Base-by-base conservation (phyloP, 148 eudicot species). In the Amaranthus hypochondriacus region DNA sequence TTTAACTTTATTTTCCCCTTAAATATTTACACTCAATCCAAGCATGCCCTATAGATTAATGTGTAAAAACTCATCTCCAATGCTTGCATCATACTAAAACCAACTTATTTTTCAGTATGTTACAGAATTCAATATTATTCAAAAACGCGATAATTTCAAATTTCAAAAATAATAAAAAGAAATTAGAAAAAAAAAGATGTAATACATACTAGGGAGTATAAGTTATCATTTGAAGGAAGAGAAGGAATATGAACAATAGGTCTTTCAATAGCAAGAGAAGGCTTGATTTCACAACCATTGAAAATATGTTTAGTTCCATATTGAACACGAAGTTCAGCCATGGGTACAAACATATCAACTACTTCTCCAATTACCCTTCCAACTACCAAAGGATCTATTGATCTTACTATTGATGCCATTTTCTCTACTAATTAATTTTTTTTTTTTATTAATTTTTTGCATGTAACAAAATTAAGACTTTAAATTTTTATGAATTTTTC, bases 311-410 rank as follows among this genome's bases (percentile, higher is more conserved):
- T 76, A 3, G 76, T n/a, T 6, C 76, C 81, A 57, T 79, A 86
- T 12, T 71, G 28, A 3, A 86, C 87, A 0, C 70, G 43, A 39
- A 86, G 9, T 44, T 69, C 73, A 0, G 60, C 81, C 21, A 46
- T 47, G 0, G 87, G 89, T 44, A 69, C 74, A 46, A 83, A 86
- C 76, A 77, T 70, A 50, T 86, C 87, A 2, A 86, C 54, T 47
- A 86, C 89, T 59, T 86, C 89, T 0, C 83, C 89, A n/a, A 86
- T 75, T 52, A 86, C 88, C 52, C 75, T 75, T 47, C 80, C 83
- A 0, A 81, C 80, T 5, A 83, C 86, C 73, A 83, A 63, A 0
- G 87, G 80, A 54, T 83, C 83, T 0, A 79, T 62, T 15, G 80
- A 68, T 2, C 72, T 58, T 52, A 69, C 79, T 77, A 77, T 73